Conservation (phyloP, 2,329 filamentous ascomycete genomes). For the Hypoxylon sp. region DNA sequence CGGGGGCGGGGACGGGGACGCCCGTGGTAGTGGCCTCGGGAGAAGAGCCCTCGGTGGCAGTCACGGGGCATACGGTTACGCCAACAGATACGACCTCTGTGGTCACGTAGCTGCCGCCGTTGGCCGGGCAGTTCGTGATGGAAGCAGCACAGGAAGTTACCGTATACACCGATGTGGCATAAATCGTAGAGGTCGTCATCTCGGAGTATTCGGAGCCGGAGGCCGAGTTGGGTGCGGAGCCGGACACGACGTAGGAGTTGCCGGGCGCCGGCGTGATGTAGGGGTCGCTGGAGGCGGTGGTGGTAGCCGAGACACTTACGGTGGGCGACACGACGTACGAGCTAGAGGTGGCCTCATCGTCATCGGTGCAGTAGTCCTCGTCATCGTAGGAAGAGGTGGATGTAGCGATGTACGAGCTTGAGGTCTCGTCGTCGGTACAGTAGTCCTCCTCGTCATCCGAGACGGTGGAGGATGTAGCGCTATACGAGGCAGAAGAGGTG, state of each 20-base stretch:
- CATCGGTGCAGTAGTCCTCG: constrained; percentile 15
- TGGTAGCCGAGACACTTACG: not conserved
- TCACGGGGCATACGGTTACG: constrained; percentile 42
- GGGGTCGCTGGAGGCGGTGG: not conserved
- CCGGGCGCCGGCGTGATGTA: constrained; percentile 6
- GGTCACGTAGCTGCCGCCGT: constrained; percentile 39
- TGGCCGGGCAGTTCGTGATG: constrained; percentile 39
- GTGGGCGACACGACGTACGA: not conserved
- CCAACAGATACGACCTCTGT: constrained; percentile 45
- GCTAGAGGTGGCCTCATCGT: constrained; percentile 3
- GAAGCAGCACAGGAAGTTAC: constrained; percentile 39
- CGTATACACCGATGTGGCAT: constrained; percentile 45
- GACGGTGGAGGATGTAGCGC: constrained; percentile 15
- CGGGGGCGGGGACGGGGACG: constrained; percentile 15
- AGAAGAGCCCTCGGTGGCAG: constrained; percentile 15
- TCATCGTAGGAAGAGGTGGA: constrained; percentile 23
- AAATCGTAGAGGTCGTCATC: constrained; percentile 51
- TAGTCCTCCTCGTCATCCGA: constrained; percentile 30
- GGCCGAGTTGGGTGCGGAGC: constrained; percentile 5
- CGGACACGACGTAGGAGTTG: constrained; percentile 11
- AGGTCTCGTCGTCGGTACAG: constrained; percentile 25
- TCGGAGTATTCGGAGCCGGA: not conserved
- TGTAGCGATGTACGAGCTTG: constrained; percentile 22
- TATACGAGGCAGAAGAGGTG: constrained; percentile 22
- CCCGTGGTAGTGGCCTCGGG: constrained; percentile 28